Percentiles rank a stretch among this genome's conserved stretches.
phyloP scores from a whole-genome alignment of 2,329 filamentous ascomycete genomes.

The Kalmusia sp. region DNA sequence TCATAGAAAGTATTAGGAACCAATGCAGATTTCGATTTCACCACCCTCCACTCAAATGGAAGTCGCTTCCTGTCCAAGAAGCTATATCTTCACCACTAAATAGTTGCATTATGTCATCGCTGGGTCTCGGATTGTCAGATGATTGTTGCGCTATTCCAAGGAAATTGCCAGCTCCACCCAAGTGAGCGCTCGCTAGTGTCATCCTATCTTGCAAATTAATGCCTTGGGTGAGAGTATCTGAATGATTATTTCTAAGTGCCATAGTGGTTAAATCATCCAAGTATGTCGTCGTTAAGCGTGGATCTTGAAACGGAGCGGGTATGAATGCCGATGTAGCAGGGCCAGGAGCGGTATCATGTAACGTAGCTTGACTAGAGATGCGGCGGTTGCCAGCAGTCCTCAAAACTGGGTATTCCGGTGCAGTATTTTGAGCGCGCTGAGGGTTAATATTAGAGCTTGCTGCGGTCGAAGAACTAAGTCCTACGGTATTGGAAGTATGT shows the following conservation, averaged over 20 bases:
- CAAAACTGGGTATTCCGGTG: neutral
- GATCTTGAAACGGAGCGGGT: neutral
- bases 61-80: conserved; percentile 21
- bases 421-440: neutral
- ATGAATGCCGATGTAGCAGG: neutral
- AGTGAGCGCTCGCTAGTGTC: conserved; percentile 13
- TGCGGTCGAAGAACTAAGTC: neutral
- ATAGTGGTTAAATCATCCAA: neutral
- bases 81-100: conserved; percentile 29
- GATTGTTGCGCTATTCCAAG: conserved; percentile 32
- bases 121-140: conserved; percentile 30
- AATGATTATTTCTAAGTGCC: neutral
- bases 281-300: neutral
- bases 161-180: conserved; percentile 25
- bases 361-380: neutral
- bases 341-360: neutral
- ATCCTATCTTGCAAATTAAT: conserved; percentile 3
- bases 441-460: no score
- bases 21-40: conserved; percentile 3
- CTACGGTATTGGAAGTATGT: neutral
- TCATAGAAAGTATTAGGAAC: neutral
- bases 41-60: conserved; percentile 8
- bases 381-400: neutral
- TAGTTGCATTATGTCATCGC: conserved; percentile 30
- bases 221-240: neutral